Evolutionary conservation across 2,329 filamentous ascomycete genomes (phyloP).

Genomic region (Verticillium zaregamsianum): DNA sequence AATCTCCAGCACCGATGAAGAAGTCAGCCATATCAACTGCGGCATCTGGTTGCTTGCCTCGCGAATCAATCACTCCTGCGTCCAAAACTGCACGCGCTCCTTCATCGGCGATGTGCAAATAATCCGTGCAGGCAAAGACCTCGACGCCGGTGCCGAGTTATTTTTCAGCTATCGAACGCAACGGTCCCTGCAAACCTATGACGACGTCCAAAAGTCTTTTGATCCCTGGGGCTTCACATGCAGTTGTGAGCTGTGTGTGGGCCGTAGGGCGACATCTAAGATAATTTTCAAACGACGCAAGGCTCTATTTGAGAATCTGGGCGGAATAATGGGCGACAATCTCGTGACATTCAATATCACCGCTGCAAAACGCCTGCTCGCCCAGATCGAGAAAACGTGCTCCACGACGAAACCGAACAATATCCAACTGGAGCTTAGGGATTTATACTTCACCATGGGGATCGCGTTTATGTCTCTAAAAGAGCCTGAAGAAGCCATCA

Average conservation of each 20-base stretch:
- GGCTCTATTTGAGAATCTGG: not conserved
- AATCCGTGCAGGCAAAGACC: conserved; percentile 38
- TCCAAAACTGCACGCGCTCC: conserved; percentile 37
- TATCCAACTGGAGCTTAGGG: conserved; percentile 15
- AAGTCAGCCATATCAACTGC: conserved; percentile 16
- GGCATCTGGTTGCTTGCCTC: conserved; percentile 47
- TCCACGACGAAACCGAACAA: conserved; percentile 2
- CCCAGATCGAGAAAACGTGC: conserved; percentile 18
- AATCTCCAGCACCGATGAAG: not conserved
- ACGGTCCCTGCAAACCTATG: conserved; percentile 14
- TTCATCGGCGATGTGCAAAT: conserved; percentile 54
- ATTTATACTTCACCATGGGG: conserved; percentile 14
- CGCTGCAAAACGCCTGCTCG: conserved; percentile 12
- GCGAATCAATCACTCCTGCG: conserved; percentile 49
- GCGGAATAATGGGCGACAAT: not conserved
- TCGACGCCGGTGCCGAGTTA: conserved; percentile 41
- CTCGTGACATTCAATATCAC: not conserved
- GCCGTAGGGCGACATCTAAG: conserved; percentile 16
- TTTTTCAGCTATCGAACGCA: conserved; percentile 31
- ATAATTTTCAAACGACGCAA: conserved; percentile 12
- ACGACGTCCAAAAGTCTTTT: conserved; percentile 25
- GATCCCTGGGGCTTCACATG: conserved; percentile 37
- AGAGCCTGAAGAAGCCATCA: conserved; percentile 10
- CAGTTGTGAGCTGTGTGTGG: conserved; percentile 32
- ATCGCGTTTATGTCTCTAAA: not conserved